These are phyloP conservation scores for Nicotiana benthamiana DNA, from an alignment of 257 asterid species.

Conservation along the genomic window DNA sequence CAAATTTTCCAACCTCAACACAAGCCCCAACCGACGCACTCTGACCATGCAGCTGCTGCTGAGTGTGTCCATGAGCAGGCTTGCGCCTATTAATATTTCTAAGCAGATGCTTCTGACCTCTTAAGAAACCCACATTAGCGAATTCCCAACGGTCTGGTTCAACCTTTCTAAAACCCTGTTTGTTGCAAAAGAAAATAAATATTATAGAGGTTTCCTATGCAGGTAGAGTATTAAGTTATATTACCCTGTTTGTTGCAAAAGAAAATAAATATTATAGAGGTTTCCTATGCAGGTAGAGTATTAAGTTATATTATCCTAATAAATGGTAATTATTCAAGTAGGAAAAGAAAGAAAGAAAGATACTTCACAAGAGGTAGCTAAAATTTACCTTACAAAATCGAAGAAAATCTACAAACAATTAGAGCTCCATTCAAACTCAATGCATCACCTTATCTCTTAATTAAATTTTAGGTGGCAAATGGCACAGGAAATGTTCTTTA, in stretches of 20 bases:
- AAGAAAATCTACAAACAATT: neutral
- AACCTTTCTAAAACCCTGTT: constrained; percentile 74
- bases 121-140: constrained; percentile 73
- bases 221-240: neutral
- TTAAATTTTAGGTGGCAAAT: neutral
- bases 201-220: neutral
- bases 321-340: neutral
- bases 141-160: constrained; percentile 90
- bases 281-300: neutral
- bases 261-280: constrained; percentile 5
- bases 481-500: neutral
- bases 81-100: constrained; percentile 61
- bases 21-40: constrained; percentile 51
- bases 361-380: neutral
- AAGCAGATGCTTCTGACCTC: constrained; percentile 81
- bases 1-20: constrained; percentile 86
- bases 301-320: neutral
- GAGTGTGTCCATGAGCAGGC: constrained; percentile 68
- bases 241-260: constrained; percentile 40
- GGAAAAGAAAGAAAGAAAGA: neutral
- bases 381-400: neutral
- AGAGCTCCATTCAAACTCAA: neutral
- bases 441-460: neutral
- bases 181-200: constrained; percentile 2
- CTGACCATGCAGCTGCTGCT: constrained; percentile 49